phyloP scores from a whole-genome alignment of 768 basidiomycete species.

The Termitomyces sp. region DNA sequence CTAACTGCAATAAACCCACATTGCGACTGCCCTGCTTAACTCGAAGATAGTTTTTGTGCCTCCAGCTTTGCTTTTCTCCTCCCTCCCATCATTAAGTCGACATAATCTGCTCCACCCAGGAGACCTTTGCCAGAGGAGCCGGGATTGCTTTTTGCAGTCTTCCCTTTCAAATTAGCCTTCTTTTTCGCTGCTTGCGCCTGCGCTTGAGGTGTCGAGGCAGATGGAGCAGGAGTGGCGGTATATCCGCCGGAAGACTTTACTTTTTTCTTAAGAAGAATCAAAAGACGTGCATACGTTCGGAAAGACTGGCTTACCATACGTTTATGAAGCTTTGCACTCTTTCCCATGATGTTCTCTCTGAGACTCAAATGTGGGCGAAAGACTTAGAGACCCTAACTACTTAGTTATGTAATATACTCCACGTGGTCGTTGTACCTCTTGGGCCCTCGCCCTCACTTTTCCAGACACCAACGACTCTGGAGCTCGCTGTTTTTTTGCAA shows the following conservation, averaged over 20 bases:
- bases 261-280: slow-evolving; percentile 27
- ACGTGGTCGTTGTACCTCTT: slow-evolving; percentile 12
- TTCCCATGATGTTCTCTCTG: slow-evolving; percentile 38
- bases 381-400: background rate
- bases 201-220: slow-evolving; percentile 20
- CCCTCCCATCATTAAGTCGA: slow-evolving; percentile 66
- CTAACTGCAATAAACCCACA: too few relatives aligned
- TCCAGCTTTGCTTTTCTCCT: slow-evolving; percentile 61
- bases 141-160: slow-evolving; percentile 20
- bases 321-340: slow-evolving; percentile 63
- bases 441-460: background rate
- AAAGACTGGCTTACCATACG: slow-evolving; percentile 35
- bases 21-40: background rate
- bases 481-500: slow-evolving; percentile 29
- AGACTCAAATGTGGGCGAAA: background rate
- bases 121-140: slow-evolving; percentile 31
- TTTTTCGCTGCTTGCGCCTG: slow-evolving; percentile 43
- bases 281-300: background rate
- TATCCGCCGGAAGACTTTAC: slow-evolving; percentile 23
- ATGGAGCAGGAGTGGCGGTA: slow-evolving; percentile 9
- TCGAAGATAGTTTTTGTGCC: slow-evolving; percentile 50
- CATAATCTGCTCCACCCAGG: slow-evolving; percentile 73
- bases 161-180: slow-evolving; percentile 42
- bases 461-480: slow-evolving; percentile 11
- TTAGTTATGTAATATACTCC: slow-evolving; percentile 5